These are phyloP conservation scores for Coniochaeta prunicola DNA, from an alignment of 2,329 filamentous ascomycete genomes.

Conservation along the genomic window DNA sequence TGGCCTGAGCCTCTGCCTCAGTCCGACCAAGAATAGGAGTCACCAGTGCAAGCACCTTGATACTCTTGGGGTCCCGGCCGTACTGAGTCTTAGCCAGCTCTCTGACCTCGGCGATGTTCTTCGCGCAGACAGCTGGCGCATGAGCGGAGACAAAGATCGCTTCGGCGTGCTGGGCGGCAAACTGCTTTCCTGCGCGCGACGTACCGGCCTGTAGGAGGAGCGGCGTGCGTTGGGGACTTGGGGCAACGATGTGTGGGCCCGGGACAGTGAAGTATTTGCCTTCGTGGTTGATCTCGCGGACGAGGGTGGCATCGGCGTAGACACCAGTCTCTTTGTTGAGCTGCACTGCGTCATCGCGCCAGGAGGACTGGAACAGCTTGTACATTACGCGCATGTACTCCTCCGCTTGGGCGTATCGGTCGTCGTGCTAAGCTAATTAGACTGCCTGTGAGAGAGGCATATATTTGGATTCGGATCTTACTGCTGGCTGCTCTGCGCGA, in stretches of 20 bases:
- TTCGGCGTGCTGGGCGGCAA: slow-evolving; percentile 64
- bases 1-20: slow-evolving; percentile 57
- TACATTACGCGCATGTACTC: slow-evolving; percentile 56
- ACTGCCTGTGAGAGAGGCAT: not conserved
- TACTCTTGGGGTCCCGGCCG: slow-evolving; percentile 50
- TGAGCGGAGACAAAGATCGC: slow-evolving; percentile 64
- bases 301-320: slow-evolving; percentile 51
- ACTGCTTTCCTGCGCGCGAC: slow-evolving; percentile 56
- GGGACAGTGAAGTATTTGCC: slow-evolving; percentile 46
- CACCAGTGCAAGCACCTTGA: slow-evolving; percentile 63
- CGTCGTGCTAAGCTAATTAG: slow-evolving; percentile 50
- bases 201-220: slow-evolving; percentile 65
- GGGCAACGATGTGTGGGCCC: slow-evolving; percentile 59
- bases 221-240: slow-evolving; percentile 60
- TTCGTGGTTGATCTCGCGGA: slow-evolving; percentile 52
- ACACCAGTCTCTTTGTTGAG: slow-evolving; percentile 45
- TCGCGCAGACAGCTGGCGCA: slow-evolving; percentile 52
- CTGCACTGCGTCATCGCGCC: slow-evolving; percentile 49
- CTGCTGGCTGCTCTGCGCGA: slow-evolving; percentile 42
- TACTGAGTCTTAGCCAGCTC: slow-evolving; percentile 40
- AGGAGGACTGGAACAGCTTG: slow-evolving; percentile 40
- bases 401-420: slow-evolving; percentile 53
- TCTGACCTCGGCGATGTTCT: slow-evolving; percentile 56
- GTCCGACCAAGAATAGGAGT: slow-evolving; percentile 59
- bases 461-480: slow-evolving; percentile 31